These are phyloP conservation scores for Salvia splendens DNA, from an alignment of 257 asterid species.

Conservation along the genomic window DNA sequence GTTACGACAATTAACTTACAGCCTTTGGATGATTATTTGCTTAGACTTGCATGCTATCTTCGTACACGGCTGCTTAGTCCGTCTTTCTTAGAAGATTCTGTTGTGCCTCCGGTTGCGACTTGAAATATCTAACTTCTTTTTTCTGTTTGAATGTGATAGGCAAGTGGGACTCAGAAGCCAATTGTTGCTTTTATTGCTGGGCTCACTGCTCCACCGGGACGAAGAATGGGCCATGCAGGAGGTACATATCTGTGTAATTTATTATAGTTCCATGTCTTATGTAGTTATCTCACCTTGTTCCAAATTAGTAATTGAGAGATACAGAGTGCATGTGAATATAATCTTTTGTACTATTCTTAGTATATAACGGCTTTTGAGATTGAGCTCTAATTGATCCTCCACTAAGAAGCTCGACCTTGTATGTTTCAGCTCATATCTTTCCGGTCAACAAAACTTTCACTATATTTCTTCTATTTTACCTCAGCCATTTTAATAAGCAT, in stretches of 20 bases:
- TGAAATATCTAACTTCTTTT: slow-evolving; percentile 1
- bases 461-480: background rate
- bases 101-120: slow-evolving; percentile 5
- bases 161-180: slow-evolving; percentile 74
- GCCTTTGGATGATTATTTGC: slow-evolving; percentile 13
- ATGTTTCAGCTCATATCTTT: too few relatives aligned
- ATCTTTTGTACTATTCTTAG: background rate
- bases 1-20: background rate
- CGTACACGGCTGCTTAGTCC: background rate
- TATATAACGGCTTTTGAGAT: background rate
- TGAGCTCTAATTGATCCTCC: background rate
- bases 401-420: background rate
- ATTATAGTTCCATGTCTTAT: too few relatives aligned
- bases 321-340: background rate
- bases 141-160: slow-evolving; percentile 46
- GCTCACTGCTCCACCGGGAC: slow-evolving; percentile 93
- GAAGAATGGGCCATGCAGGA: slow-evolving; percentile 94
- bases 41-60: slow-evolving; percentile 7
- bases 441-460: background rate
- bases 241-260: slow-evolving; percentile 41
- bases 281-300: slow-evolving; percentile 15
- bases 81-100: slow-evolving; percentile 2
- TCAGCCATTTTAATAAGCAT: too few relatives aligned
- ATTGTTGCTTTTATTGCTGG: slow-evolving; percentile 87
- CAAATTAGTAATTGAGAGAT: background rate